Evolutionary conservation across 768 basidiomycete genomes (phyloP), one percentile per base, ranked within the genome.

Genomic region (Tricholoma flavovirens): DNA sequence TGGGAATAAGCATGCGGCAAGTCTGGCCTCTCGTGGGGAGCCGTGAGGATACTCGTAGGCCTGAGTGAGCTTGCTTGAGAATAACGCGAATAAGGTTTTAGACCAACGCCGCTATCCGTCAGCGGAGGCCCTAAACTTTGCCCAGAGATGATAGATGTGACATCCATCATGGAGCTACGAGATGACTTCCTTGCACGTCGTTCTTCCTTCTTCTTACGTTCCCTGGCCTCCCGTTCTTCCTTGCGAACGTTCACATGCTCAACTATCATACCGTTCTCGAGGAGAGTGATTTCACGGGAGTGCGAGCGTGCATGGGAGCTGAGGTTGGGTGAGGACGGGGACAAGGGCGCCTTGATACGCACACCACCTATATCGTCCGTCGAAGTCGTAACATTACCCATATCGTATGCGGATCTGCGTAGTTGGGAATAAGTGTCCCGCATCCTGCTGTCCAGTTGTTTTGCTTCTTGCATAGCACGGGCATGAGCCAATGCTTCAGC

Each of bases 261-360:
- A 7, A 93, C 86, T 52, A 93, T 89, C 79, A 94, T 84, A 3
- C 91, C 91, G 60, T 90, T 93, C 69, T 93, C 88, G 19, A 95
- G 80, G 9, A 94, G 74, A 0, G 90, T 90, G 12, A 90, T 78
- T 54, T 93, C 88, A 32, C 88, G 81, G 38, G 84, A 83, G 53
- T 83, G 79, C 19, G 74, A 76, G 29, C 79, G 80, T 32, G 67
- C 69, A 59, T 82, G 80, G 21, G 65, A 59, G 24, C 71, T 71
- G 46, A 74, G 70, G 12, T 71, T 65, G n/a, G 69, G 73, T 4
- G 71, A 55, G 12, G 71, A 67, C 4, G 78, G 75, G 6, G 78
- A 74, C 33, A 75, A 73, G 24, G 84, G 81, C 22, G 84, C 77
- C 66, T 83, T 88, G 67, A 90, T 84, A 52, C 88, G 87, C 49